Evolutionary conservation across 2,329 filamentous ascomycete genomes (phyloP).

Genomic region (Trichoderma gracile): DNA sequence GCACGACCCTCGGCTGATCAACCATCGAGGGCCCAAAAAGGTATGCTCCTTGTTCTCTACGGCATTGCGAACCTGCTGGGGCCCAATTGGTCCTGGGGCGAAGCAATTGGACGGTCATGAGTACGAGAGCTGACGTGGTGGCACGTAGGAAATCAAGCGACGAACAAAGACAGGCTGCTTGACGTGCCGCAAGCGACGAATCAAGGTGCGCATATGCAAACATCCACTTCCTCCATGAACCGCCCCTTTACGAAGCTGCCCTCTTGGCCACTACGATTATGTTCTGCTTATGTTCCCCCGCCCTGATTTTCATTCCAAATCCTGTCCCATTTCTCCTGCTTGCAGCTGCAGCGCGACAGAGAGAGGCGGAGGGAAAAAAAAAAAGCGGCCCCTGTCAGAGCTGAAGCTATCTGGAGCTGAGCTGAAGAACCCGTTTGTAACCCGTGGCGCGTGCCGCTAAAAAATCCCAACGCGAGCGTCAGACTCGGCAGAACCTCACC

Average conservation of each 20-base stretch:
- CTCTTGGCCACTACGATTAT: neutral
- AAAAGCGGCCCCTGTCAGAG: slow-evolving; percentile 19
- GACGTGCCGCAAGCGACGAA: slow-evolving; percentile 61
- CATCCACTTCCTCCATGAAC: neutral
- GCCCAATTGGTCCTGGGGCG: neutral
- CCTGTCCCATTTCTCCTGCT: slow-evolving; percentile 27
- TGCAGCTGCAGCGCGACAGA: neutral
- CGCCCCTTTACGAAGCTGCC: neutral
- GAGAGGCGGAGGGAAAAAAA: neutral
- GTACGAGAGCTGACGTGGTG: slow-evolving; percentile 19
- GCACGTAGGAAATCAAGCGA: slow-evolving; percentile 60
- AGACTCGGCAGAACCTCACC: slow-evolving; percentile 12
- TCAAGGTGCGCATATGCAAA: slow-evolving; percentile 53
- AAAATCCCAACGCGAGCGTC: slow-evolving; percentile 1
- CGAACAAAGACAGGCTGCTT: slow-evolving; percentile 64
- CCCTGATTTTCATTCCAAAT: neutral
- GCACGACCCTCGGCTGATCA: slow-evolving; percentile 51
- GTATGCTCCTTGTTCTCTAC: slow-evolving; percentile 40
- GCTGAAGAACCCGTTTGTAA: slow-evolving; percentile 11
- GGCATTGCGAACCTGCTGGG: neutral
- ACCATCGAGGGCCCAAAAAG: slow-evolving; percentile 58
- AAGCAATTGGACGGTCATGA: neutral
- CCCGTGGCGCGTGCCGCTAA: slow-evolving; percentile 18
- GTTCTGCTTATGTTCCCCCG: slow-evolving; percentile 20
- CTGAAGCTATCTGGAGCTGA: slow-evolving; percentile 11